Evolutionary conservation across 495 filamentous ascomycete species (phyloP).

Genomic region (Pyronema domesticum): DNA sequence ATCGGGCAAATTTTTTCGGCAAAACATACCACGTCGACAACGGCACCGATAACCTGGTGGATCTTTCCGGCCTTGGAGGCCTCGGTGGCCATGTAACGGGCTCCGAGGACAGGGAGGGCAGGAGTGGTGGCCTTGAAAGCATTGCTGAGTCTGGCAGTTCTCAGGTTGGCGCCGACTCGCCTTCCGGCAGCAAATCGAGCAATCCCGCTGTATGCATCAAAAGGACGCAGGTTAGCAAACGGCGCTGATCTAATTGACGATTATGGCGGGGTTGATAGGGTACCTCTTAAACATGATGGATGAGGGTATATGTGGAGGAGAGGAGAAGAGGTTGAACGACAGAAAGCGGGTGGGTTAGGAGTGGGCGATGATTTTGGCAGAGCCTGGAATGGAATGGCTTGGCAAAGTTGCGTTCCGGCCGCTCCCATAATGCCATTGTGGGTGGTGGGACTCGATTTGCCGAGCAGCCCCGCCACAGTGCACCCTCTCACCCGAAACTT

Average conservation of each 20-base stretch:
- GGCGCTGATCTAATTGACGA: constrained; percentile 1
- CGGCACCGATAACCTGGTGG: constrained; percentile 56
- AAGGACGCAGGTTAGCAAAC: constrained; percentile 15
- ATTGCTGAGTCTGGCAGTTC: constrained; percentile 29
- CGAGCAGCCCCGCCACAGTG: neutral
- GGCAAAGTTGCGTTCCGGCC: neutral
- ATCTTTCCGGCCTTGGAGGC: constrained; percentile 37
- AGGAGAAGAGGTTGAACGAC: constrained; percentile 14
- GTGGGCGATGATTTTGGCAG: constrained; percentile 3
- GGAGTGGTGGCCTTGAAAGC: constrained; percentile 37
- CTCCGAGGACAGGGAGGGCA: constrained; percentile 33
- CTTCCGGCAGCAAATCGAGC: constrained; percentile 47
- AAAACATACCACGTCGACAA: constrained; percentile 44
- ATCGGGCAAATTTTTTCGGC: constrained; percentile 45
- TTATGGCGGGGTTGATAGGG: constrained; percentile 15
- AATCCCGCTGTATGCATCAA: constrained; percentile 36
- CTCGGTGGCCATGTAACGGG: constrained; percentile 42
- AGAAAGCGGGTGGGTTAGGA: constrained; percentile 1
- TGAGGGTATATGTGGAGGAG: constrained; percentile 22
- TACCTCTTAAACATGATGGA: constrained; percentile 30
- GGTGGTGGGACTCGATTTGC: neutral
- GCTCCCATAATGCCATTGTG: constrained; percentile 1
- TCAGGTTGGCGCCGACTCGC: constrained; percentile 35
- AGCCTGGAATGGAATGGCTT: neutral
- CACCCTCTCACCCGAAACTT: neutral